Evolutionary conservation across 73 alveolate genomes (phyloP).

Genomic region (Tetrahymena thermophila): DNA sequence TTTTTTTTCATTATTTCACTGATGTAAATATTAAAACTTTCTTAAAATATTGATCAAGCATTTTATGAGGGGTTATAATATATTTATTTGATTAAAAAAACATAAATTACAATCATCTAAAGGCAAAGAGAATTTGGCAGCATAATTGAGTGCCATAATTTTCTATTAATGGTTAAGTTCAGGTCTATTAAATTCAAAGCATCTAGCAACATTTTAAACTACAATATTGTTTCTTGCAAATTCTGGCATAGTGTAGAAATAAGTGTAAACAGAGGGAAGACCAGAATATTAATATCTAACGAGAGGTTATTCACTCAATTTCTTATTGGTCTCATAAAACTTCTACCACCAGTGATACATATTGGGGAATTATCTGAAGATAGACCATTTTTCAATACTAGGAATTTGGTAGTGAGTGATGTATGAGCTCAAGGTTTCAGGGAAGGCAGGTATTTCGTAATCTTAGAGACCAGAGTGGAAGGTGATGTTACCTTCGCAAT

Average conservation of each 20-base stretch:
- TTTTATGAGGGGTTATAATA: background rate
- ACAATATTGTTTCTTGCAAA: background rate
- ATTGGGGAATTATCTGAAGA: background rate
- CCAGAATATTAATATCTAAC: background rate
- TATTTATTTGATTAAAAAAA: too few relatives aligned
- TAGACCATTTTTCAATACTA: background rate
- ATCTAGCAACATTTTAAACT: background rate
- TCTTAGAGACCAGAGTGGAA: background rate
- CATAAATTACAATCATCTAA: background rate
- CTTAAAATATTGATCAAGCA: too few relatives aligned
- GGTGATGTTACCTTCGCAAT: background rate
- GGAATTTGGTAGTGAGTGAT: background rate
- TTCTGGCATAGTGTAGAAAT: background rate
- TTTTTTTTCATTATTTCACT: too few relatives aligned
- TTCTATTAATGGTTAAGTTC: background rate
- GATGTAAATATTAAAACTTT: too few relatives aligned
- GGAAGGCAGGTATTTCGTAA: background rate
- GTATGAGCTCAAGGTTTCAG: background rate
- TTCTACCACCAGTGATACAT: conserved; percentile 3
- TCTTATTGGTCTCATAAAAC: background rate
- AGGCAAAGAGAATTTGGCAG: background rate
- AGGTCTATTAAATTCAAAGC: background rate
- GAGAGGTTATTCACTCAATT: background rate
- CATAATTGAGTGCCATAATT: background rate
- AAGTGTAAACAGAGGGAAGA: background rate